These are phyloP conservation scores for Pseudocercospora fuligena DNA, from an alignment of 2,329 filamentous ascomycete genomes.

Conservation along the genomic window DNA sequence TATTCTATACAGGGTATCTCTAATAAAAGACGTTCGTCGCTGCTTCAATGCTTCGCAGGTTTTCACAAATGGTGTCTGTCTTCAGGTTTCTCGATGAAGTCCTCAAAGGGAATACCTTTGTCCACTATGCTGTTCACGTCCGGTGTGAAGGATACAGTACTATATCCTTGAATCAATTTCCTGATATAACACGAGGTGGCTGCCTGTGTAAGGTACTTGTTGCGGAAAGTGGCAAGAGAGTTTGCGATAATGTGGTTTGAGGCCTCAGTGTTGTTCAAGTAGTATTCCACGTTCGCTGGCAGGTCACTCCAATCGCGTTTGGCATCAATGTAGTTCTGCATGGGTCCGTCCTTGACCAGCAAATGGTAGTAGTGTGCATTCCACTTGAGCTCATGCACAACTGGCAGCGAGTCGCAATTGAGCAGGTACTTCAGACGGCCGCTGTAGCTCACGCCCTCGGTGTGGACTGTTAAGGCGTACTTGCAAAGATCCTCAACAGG, in stretches of 20 bases:
- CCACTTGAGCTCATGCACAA: conserved; percentile 35
- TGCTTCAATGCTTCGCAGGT: not conserved
- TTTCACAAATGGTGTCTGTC: not conserved
- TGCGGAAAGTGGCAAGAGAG: conserved; percentile 32
- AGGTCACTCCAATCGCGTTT: conserved; percentile 31
- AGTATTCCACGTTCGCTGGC: conserved; percentile 26
- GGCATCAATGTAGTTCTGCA: conserved; percentile 34
- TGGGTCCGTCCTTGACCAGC: conserved; percentile 23
- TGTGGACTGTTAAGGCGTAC: conserved; percentile 36
- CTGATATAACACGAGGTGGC: conserved; percentile 34
- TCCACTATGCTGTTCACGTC: not conserved
- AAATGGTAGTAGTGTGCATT: conserved; percentile 31
- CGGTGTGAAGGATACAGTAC: conserved; percentile 15
- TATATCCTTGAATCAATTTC: conserved; percentile 19
- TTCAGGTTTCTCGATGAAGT: not conserved
- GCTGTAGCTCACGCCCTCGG: conserved; percentile 36
- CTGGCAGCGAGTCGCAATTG: conserved; percentile 29
- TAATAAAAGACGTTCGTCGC: not conserved
- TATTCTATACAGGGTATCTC: not conserved
- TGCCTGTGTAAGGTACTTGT: conserved; percentile 36
- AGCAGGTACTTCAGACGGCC: conserved; percentile 36
- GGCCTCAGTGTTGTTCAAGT: conserved; percentile 24
- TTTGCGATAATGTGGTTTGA: conserved; percentile 34
- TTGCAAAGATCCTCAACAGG: conserved; percentile 33
- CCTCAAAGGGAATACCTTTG: not conserved